Evolutionary conservation across 2,329 filamentous ascomycete species (phyloP), one percentile per base, ranked within the genome.

Genomic region (Acrocalymma vagum): DNA sequence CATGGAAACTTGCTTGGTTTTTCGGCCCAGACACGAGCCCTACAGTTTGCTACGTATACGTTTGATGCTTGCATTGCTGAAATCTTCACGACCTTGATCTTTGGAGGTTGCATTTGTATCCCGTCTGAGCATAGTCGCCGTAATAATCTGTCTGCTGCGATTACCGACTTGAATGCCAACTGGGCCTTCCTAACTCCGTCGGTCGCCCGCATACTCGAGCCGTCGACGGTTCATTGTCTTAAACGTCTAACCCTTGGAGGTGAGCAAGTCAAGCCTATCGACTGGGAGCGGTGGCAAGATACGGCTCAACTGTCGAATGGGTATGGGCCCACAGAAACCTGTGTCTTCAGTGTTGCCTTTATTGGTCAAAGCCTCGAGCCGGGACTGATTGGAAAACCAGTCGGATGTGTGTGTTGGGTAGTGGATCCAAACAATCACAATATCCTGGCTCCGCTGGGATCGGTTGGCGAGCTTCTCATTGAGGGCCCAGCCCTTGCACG

Each of bases 41-140:
- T 69, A 3, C 60, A 70, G 26, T 69, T 63, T 29, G 45, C 57
- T 2, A 53, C 76, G 2, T 78, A 78, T 43, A 76, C 74, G n/a
- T 80, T 79, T 46, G 78, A 79, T 38, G 74, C 76, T 17, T 74
- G 72, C 45, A 74, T 78, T 26, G 70, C 74, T 53, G 77, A 76
- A 44, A 77, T 78, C 63, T 65, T 79, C 4, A 75, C 74, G 48
- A 77, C 75, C 0, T 62, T 79, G 14, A 61, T 66, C 7, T 58
- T 62, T 8, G 76, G 77, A 6, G 77, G 74, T 3, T 72, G 70
- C 26, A 63, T 79, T 14, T 78, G 76, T 54, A 75, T 80, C 3
- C 75, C 78, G 1, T 78, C 77, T 1, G 77, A 80, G 67, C 77
- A 1, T 61, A 73, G 4, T 76, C 82, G 39, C 67, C 78, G 11